Evolutionary conservation across 1,139 yeast genomes (phyloP), one percentile per base, ranked within the genome.

Genomic region (Entelexis sorbosivorans): DNA sequence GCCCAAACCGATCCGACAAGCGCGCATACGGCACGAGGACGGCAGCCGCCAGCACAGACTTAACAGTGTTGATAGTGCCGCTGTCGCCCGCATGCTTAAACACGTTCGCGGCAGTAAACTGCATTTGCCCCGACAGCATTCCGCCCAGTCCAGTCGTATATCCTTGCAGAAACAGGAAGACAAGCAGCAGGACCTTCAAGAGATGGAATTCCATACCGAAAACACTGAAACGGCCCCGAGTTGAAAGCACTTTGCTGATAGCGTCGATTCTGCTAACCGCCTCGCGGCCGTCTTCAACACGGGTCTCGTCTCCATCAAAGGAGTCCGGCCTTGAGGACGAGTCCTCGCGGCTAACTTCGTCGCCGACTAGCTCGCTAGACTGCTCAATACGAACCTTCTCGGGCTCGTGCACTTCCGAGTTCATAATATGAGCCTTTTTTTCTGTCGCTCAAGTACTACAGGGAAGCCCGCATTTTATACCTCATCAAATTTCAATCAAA

Each of bases 21-120:
- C 87, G 72, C 8, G 91, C 89, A 57, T 73, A 79, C 19, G 79
- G 72, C 4, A 85, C 81, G 64, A 81, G 84, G 6, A 84, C 75
- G 31, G 84, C 87, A 39, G 87, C 87, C 50, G 80, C 82, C 44
- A 81, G 75, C 43, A 82, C 83, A 14, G 51, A 29, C 31, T 76
- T 73, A 51, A 81, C 75, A 34, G 80, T 82, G 56, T 76, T 75
- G 51, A 82, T 76, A 5, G 89, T 80, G 6, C 89, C 74, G 48
- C 76, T 65, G 51, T 80, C 69, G 14, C 88, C 77, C 63, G 81
- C 87, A 17, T 68, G 60, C 8, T 72, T 58, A 64, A 78, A 82
- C 3, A 81, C 73, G 44, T 71, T 65, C 22, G 84, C 75, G 8
- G 88, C 88, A 55, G 71, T 70, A 20, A 73, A 59, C 56, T 77